Conservation (phyloP, 306 rosid genomes). For the cucumber (Cucumis sativus) region DNA sequence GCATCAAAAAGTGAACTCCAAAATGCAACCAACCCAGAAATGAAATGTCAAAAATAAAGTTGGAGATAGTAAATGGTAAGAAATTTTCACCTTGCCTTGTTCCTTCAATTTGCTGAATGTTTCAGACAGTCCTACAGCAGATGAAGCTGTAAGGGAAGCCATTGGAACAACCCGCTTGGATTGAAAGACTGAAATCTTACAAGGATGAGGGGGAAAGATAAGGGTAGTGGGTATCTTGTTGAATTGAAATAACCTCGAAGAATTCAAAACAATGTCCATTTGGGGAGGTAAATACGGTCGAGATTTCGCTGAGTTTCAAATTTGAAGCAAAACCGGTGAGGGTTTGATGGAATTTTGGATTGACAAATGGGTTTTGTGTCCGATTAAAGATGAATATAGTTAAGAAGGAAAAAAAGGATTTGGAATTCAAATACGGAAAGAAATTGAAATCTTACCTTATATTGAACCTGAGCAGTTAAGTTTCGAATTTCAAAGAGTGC, state of each 20-base stretch:
- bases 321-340: background rate
- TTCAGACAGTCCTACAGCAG: conserved; percentile 50
- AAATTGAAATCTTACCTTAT: background rate
- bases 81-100: conserved; percentile 47
- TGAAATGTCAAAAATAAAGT: background rate
- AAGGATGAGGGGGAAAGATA: background rate
- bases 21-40: background rate
- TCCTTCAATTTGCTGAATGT: conserved; percentile 53
- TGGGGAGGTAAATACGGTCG: background rate
- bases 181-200: conserved; percentile 15
- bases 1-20: too few relatives aligned
- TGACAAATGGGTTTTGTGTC: background rate
- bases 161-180: conserved; percentile 31
- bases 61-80: background rate
- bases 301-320: background rate
- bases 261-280: conserved; percentile 4
- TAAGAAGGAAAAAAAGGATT: background rate
- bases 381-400: background rate
- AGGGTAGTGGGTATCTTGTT: background rate
- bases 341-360: background rate
- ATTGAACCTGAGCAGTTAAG: background rate
- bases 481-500: background rate
- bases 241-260: background rate
- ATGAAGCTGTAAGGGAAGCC: conserved; percentile 40
- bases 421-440: background rate